phyloP scores from a whole-genome alignment of 371 early-diverging fungal species.

The Mortierella sp. region DNA sequence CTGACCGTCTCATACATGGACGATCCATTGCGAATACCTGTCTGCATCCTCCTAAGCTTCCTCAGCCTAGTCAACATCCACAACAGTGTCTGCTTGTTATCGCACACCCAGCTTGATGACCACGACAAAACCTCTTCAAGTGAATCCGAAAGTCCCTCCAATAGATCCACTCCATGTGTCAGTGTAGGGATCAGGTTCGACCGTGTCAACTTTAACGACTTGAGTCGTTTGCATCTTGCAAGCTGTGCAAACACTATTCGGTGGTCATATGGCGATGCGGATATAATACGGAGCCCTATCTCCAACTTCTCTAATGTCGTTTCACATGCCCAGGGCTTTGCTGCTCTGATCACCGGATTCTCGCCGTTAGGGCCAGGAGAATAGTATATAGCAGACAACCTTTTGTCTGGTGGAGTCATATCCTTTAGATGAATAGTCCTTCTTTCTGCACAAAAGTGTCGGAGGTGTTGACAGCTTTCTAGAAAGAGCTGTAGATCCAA shows the following conservation, averaged over 20 bases:
- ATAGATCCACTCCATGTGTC: constrained; percentile 10
- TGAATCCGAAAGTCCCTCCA: constrained; percentile 9
- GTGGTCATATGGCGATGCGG: neutral
- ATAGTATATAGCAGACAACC: neutral
- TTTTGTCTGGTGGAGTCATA: neutral
- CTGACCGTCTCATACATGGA: neutral
- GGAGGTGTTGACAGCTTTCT: constrained; percentile 8
- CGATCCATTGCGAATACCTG: neutral
- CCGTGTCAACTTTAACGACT: neutral
- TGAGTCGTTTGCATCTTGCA: constrained; percentile 8
- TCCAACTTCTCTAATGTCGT: constrained; percentile 5
- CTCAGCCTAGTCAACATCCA: constrained; percentile 6
- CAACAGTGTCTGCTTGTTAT: constrained; percentile 6
- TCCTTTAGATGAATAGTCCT: neutral
- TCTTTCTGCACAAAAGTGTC: neutral
- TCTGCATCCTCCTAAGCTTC: constrained; percentile 2
- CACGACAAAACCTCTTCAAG: constrained; percentile 1
- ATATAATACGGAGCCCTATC: constrained; percentile 1
- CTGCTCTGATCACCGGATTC: neutral
- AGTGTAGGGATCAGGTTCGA: constrained; percentile 16
- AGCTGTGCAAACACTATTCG: constrained; percentile 16
- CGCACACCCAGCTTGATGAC: neutral
- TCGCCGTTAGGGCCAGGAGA: neutral
- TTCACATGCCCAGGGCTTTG: constrained; percentile 33
- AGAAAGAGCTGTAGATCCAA: constrained; percentile 17